These are phyloP conservation scores for Hygrocybe punicea DNA, from an alignment of 768 basidiomycete species.

Conservation along the genomic window DNA sequence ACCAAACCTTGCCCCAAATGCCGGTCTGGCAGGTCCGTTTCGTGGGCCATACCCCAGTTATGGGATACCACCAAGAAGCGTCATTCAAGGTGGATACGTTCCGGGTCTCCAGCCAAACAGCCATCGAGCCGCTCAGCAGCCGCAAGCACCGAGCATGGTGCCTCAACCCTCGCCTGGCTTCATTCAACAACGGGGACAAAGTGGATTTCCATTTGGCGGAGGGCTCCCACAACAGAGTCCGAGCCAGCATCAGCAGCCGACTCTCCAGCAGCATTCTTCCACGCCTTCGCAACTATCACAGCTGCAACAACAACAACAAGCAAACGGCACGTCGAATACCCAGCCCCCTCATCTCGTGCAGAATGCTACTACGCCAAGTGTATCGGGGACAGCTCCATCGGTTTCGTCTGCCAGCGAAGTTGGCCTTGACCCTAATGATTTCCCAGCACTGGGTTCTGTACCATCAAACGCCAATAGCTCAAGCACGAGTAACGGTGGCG, in stretches of 20 bases:
- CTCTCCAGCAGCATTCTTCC: conserved; percentile 42
- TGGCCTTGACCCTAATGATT: conserved; percentile 81
- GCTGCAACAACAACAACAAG: conserved; percentile 53
- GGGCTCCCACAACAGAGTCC: conserved; percentile 18
- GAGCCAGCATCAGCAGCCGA: conserved; percentile 44
- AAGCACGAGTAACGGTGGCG: conserved; percentile 36
- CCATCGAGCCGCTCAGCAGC: conserved; percentile 57
- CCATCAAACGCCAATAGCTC: conserved; percentile 43
- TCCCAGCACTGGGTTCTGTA: conserved; percentile 77
- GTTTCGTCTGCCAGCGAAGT: conserved; percentile 69
- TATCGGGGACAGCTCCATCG: conserved; percentile 48
- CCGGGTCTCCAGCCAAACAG: conserved; percentile 56
- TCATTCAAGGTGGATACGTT: conserved; percentile 51
- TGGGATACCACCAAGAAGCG: conserved; percentile 59
- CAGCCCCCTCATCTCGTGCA: conserved; percentile 56
- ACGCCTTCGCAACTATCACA: conserved; percentile 44
- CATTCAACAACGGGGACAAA: conserved; percentile 60
- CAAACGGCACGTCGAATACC: conserved; percentile 50
- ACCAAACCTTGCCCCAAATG: conserved; percentile 66
- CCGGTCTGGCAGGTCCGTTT: conserved; percentile 60
- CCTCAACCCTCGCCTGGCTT: conserved; percentile 61
- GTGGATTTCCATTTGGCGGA: conserved; percentile 63
- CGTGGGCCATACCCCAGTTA: conserved; percentile 55
- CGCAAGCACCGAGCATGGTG: conserved; percentile 52
- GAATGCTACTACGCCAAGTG: conserved; percentile 43